A percentile compares a stretch with the other conserved stretches of the same genome.
Evolutionary conservation across 352 stramenopile species (phyloP).

Genomic region (Blastocystis sp.): DNA sequence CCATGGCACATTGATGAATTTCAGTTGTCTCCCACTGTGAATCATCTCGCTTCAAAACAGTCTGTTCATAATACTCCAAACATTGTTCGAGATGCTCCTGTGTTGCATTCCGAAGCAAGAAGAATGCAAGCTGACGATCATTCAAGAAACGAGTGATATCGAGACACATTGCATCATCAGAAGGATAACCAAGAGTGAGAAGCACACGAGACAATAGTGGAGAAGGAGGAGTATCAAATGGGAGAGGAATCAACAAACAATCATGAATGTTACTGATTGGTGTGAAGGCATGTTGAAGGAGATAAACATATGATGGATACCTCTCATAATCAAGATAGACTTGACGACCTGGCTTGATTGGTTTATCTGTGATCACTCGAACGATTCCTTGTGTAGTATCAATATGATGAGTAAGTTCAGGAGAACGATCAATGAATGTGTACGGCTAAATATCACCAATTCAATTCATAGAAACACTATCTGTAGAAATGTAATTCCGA

Average conservation of each 20-base stretch:
- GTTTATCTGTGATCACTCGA: not conserved
- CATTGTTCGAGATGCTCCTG: not conserved
- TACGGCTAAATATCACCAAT: not conserved
- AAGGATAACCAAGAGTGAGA: not conserved
- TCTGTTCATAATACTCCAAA: not conserved
- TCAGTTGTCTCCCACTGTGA: not conserved
- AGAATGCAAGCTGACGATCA: not conserved
- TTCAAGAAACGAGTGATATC: conserved; percentile 18
- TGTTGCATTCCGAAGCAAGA: not conserved
- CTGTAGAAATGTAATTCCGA: conserved; percentile 39
- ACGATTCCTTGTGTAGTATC: not conserved
- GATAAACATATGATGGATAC: conserved; percentile 25
- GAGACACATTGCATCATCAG: not conserved
- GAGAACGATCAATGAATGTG: not conserved
- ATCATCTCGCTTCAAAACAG: not conserved
- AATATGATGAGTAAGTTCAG: not conserved
- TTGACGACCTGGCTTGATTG: not conserved
- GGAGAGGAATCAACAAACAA: conserved; percentile 29
- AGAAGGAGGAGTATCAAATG: not conserved
- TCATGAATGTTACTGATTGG: conserved; percentile 23
- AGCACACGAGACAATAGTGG: not conserved
- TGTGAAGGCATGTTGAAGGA: conserved; percentile 6
- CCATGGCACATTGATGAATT: not conserved
- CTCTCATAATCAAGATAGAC: conserved; percentile 27
- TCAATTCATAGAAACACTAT: not conserved